Evolutionary conservation across 495 filamentous ascomycete species (phyloP).

Genomic region (Rusavskia elegans): DNA sequence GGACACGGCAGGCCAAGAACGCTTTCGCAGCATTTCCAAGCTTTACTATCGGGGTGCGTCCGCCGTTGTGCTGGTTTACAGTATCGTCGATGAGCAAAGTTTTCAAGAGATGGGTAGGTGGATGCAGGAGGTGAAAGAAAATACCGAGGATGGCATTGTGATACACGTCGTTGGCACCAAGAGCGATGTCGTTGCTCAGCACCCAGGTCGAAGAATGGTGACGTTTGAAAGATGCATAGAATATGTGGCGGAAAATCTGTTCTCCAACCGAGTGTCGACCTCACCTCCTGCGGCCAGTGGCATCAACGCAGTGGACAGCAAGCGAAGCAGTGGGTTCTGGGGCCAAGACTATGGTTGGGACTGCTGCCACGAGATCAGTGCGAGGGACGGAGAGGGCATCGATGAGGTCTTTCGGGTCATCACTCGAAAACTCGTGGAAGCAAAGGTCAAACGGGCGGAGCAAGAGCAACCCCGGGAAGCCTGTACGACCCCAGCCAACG

Average conservation of each 20-base stretch:
- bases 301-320: constrained; percentile 43
- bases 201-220: constrained; percentile 61
- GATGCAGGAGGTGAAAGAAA: constrained; percentile 63
- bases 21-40: constrained; percentile 81
- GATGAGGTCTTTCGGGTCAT: constrained; percentile 96
- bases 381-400: constrained; percentile 87
- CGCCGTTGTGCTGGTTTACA: constrained; percentile 87
- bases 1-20: constrained; percentile 86
- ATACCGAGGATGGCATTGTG: constrained; percentile 59
- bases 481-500: constrained; percentile 9
- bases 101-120: constrained; percentile 91
- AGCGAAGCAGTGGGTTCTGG: constrained; percentile 75
- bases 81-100: constrained; percentile 71
- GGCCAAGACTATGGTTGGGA: constrained; percentile 88
- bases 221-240: constrained; percentile 89
- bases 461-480: constrained; percentile 28
- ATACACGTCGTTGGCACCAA: constrained; percentile 95
- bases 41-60: constrained; percentile 94
- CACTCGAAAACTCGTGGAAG: constrained; percentile 85
- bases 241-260: constrained; percentile 83
- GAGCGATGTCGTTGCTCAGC: constrained; percentile 69
- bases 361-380: constrained; percentile 90
- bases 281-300: constrained; percentile 45
- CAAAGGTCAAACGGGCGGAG: constrained; percentile 49
- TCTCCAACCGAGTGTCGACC: constrained; percentile 44